Evolutionary conservation across 1,139 yeast species (phyloP).

Genomic region (Debaryomyces psychrophilus): DNA sequence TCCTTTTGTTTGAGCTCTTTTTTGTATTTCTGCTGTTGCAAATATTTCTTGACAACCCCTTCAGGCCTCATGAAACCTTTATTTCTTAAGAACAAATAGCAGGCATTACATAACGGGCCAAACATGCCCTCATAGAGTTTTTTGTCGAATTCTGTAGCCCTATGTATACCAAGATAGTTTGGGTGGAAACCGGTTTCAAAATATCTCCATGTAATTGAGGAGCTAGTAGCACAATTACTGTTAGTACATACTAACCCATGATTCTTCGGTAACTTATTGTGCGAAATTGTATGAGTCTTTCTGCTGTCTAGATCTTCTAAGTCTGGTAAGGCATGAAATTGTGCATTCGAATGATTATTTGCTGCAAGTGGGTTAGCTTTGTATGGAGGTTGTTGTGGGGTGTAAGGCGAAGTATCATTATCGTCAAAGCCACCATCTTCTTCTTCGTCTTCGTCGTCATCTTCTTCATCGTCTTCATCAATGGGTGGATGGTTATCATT

Average conservation of each 20-base stretch:
- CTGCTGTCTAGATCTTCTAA: slow-evolving; percentile 50
- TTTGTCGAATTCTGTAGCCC: slow-evolving; percentile 45
- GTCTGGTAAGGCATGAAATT: slow-evolving; percentile 46
- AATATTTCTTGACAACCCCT: slow-evolving; percentile 50
- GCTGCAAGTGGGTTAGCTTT: slow-evolving; percentile 18
- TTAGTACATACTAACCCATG: slow-evolving; percentile 50
- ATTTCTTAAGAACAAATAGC: slow-evolving; percentile 49
- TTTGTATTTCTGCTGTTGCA: slow-evolving; percentile 50
- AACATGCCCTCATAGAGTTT: slow-evolving; percentile 52
- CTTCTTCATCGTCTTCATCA: slow-evolving; percentile 22
- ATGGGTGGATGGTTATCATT: slow-evolving; percentile 28
- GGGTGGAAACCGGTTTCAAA: slow-evolving; percentile 48
- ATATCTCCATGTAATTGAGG: slow-evolving; percentile 51
- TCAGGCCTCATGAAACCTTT: slow-evolving; percentile 58
- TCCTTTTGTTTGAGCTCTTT: slow-evolving; percentile 35
- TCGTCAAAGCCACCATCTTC: slow-evolving; percentile 23
- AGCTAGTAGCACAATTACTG: slow-evolving; percentile 44
- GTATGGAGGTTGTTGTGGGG: slow-evolving; percentile 47
- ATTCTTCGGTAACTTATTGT: slow-evolving; percentile 39
- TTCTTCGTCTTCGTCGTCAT: slow-evolving; percentile 25
- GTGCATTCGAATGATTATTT: slow-evolving; percentile 14
- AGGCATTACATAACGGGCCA: slow-evolving; percentile 56
- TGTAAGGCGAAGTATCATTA: slow-evolving; percentile 40
- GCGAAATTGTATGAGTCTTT: slow-evolving; percentile 47
- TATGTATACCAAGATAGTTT: slow-evolving; percentile 41